Conservation (phyloP, 2,329 filamentous ascomycete genomes). For the Sporothrix curviconia region DNA sequence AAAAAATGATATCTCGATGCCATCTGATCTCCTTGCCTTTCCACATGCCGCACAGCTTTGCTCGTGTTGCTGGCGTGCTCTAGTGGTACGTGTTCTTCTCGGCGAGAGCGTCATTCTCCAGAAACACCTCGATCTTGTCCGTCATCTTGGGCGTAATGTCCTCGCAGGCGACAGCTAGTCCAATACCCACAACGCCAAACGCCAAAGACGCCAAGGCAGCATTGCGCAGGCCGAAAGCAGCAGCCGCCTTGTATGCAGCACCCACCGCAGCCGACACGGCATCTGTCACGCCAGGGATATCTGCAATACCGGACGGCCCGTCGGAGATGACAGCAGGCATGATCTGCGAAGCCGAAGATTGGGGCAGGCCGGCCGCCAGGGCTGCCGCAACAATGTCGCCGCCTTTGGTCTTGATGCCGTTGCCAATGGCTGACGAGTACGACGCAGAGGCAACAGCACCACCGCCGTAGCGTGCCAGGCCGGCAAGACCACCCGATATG, state of each 20-base stretch:
- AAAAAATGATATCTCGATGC: no score
- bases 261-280: conserved; percentile 18
- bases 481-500: conserved; percentile 8
- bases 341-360: background rate
- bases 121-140: conserved; percentile 30
- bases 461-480: conserved; percentile 6
- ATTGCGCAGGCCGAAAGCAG: conserved; percentile 15
- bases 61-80: no score
- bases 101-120: conserved; percentile 28
- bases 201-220: conserved; percentile 23
- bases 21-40: no score
- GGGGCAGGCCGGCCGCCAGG: background rate
- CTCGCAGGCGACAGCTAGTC: conserved; percentile 25
- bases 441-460: background rate
- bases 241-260: conserved; percentile 7
- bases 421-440: conserved; percentile 2
- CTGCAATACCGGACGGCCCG: background rate
- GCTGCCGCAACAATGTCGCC: background rate
- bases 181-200: conserved; percentile 25
- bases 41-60: no score
- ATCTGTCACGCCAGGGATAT: conserved; percentile 4
- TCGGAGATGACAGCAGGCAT: background rate
- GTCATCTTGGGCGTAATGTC: conserved; percentile 30
- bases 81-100: conserved; percentile 26
- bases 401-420: conserved; percentile 5